Conservation (phyloP, 2,329 filamentous ascomycete species). For the Xylariaceae sp. region DNA sequence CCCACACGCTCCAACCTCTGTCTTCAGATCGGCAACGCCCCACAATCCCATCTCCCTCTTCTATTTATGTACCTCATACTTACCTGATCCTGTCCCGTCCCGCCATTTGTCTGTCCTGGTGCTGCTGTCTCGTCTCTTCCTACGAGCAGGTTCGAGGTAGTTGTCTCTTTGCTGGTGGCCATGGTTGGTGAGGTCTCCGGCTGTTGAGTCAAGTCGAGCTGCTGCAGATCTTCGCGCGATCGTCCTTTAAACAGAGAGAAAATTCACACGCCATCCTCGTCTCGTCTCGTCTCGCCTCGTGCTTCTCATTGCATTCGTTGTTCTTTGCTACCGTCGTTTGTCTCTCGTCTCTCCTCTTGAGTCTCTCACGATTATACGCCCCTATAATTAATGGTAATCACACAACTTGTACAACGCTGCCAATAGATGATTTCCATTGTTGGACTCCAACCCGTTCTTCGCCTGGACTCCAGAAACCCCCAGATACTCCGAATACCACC, state of each 20-base stretch:
- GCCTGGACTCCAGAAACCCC: background rate
- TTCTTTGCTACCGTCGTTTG: background rate
- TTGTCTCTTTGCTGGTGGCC: constrained; percentile 10
- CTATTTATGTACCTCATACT: constrained; percentile 11
- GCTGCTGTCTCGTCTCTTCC: constrained; percentile 4
- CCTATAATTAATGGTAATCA: constrained; percentile 13
- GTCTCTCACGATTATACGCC: constrained; percentile 2
- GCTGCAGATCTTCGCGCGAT: background rate
- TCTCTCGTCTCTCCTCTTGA: background rate
- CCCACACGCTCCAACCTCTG: background rate
- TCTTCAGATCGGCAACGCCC: constrained; percentile 17
- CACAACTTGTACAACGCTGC: background rate
- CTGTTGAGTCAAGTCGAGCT: constrained; percentile 4
- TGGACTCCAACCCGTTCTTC: constrained; percentile 3
- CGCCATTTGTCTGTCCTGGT: background rate
- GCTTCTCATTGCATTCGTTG: background rate
- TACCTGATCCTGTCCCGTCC: background rate
- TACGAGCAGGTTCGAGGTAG: constrained; percentile 5
- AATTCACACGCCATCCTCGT: no score
- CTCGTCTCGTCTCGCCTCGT: background rate
- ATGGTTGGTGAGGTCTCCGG: constrained; percentile 12
- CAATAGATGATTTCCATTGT: constrained; percentile 5
- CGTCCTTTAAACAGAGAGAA: background rate
- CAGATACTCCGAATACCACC: background rate
- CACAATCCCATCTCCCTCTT: constrained; percentile 16